Evolutionary conservation across 768 basidiomycete genomes (phyloP).

Genomic region (Rhodotorula kratochvilovae): DNA sequence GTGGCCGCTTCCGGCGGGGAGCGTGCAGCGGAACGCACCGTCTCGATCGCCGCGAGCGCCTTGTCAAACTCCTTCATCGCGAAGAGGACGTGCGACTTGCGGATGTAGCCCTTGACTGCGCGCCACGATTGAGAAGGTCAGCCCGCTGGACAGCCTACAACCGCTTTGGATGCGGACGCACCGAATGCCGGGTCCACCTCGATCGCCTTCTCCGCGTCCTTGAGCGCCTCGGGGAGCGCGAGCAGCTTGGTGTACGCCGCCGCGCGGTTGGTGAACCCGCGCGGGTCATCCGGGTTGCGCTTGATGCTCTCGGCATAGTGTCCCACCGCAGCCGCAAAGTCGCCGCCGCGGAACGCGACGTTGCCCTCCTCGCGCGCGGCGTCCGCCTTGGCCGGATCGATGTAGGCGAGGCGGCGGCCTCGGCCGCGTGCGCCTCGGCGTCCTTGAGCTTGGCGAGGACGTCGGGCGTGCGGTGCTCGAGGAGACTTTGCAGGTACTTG

Average conservation of each 20-base stretch:
- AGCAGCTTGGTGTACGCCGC: constrained; percentile 92
- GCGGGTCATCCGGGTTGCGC: constrained; percentile 80
- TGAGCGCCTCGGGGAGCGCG: constrained; percentile 90
- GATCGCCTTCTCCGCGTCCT: constrained; percentile 91
- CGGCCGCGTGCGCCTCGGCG: constrained; percentile 70
- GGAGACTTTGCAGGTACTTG: constrained; percentile 86
- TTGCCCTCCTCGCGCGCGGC: constrained; percentile 89
- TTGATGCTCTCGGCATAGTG: constrained; percentile 94
- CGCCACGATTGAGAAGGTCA: not conserved
- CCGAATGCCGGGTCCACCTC: constrained; percentile 80
- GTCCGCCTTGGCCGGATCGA: constrained; percentile 77
- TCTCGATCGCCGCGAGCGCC: constrained; percentile 76
- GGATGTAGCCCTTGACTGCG: constrained; percentile 87
- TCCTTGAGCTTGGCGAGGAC: constrained; percentile 82
- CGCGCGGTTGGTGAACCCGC: constrained; percentile 97
- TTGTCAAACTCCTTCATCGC: constrained; percentile 88
- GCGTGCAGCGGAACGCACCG: constrained; percentile 40
- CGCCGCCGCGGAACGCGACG: constrained; percentile 77
- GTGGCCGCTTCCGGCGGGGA: not conserved
- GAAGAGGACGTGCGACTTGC: constrained; percentile 77
- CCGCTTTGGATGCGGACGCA: constrained; percentile 47
- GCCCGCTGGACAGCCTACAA: too few relatives aligned
- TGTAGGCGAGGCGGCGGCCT: constrained; percentile 76
- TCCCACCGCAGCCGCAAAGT: constrained; percentile 88
- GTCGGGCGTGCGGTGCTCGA: constrained; percentile 93